These are phyloP conservation scores for Hemisphaericaspora nanyangensis DNA, from an alignment of 805 yeast genomes.

Conservation along the genomic window DNA sequence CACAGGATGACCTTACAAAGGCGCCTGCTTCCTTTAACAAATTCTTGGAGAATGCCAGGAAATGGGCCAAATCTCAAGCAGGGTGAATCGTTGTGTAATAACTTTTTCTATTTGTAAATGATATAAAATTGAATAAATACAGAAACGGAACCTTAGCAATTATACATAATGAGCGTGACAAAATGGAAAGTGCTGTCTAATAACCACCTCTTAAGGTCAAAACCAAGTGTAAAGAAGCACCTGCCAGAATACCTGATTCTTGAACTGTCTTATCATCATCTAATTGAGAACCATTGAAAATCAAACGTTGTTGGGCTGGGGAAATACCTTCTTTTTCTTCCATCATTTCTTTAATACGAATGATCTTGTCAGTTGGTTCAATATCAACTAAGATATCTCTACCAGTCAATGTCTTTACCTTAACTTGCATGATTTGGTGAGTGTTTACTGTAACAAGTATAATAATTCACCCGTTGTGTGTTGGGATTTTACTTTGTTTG, in stretches of 20 bases:
- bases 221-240: constrained; percentile 85
- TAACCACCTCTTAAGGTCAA: constrained; percentile 88
- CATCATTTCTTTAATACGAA: constrained; percentile 80
- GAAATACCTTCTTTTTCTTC: constrained; percentile 98
- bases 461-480: too few relatives aligned
- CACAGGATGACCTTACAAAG: constrained; percentile 48
- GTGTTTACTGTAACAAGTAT: too few relatives aligned
- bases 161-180: too few relatives aligned
- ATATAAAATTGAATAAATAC: too few relatives aligned
- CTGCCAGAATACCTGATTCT: constrained; percentile 74
- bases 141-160: too few relatives aligned
- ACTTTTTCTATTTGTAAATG: too few relatives aligned
- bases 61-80: constrained; percentile 11
- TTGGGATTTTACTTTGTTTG: neutral
- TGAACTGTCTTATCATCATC: constrained; percentile 75
- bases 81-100: too few relatives aligned
- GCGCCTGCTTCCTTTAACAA: constrained; percentile 19
- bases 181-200: too few relatives aligned
- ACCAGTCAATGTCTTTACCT: constrained; percentile 77
- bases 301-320: constrained; percentile 89
- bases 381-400: constrained; percentile 77
- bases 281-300: constrained; percentile 89
- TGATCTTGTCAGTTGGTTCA: constrained; percentile 63
- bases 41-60: constrained; percentile 42
- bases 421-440: constrained; percentile 56